phyloP scores from a whole-genome alignment of 768 basidiomycete genomes.

The Suillus sp. region DNA sequence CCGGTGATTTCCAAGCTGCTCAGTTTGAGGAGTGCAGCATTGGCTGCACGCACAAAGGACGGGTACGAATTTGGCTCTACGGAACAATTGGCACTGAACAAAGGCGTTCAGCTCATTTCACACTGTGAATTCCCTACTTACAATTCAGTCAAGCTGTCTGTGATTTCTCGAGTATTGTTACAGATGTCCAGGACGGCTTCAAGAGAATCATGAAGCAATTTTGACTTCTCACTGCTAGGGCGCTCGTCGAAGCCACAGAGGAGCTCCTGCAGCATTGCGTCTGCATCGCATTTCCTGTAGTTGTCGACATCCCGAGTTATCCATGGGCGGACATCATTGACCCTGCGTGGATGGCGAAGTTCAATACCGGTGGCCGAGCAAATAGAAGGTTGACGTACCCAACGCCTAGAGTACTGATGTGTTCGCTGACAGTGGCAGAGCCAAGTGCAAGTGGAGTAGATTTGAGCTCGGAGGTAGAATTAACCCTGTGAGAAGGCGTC shows the following conservation, averaged over 20 bases:
- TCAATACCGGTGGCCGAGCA: neutral
- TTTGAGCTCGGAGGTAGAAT: neutral
- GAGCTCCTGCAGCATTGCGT: conserved; percentile 5
- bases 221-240: neutral
- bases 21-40: neutral
- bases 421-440: neutral
- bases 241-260: neutral
- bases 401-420: neutral
- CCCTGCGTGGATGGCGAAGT: neutral
- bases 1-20: neutral
- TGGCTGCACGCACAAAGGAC: neutral
- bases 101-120: neutral
- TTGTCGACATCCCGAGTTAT: neutral
- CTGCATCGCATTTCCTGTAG: neutral
- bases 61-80: neutral
- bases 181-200: neutral
- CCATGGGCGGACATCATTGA: neutral
- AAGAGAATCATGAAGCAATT: neutral
- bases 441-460: neutral
- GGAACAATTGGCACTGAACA: neutral
- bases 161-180: neutral
- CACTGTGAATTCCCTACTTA: neutral
- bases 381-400: neutral
- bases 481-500: neutral
- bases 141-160: neutral